These are phyloP conservation scores for Mycosphaerelloides madeirae DNA, from an alignment of 2,329 filamentous ascomycete genomes.

Conservation along the genomic window DNA sequence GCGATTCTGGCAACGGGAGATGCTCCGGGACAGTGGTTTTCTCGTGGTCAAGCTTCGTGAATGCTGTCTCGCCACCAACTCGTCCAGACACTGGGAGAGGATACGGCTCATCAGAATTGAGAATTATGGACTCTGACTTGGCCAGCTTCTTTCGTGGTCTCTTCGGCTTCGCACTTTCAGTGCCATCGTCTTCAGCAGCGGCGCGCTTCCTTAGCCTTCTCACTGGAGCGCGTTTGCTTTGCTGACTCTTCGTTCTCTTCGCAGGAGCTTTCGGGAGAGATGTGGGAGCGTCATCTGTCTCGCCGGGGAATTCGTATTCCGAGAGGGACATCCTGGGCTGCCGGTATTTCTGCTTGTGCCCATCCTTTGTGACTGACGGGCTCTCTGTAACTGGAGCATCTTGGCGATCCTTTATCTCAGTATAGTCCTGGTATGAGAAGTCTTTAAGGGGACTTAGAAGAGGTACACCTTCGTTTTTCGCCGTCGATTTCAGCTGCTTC, in stretches of 20 bases:
- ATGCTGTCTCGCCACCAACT: not conserved
- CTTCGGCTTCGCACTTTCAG: slow-evolving; percentile 4
- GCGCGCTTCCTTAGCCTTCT: slow-evolving; percentile 11
- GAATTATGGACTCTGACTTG: slow-evolving; percentile 26
- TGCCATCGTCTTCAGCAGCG: slow-evolving; percentile 1
- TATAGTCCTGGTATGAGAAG: slow-evolving; percentile 1
- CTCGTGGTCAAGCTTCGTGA: too few relatives aligned
- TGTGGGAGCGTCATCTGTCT: not conserved
- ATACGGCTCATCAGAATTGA: slow-evolving; percentile 27
- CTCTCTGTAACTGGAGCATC: not conserved
- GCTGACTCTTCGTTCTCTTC: not conserved
- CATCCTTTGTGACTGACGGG: not conserved
- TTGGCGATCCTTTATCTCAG: too few relatives aligned
- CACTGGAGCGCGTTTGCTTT: not conserved
- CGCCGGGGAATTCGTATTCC: slow-evolving; percentile 13
- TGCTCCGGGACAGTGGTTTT: too few relatives aligned
- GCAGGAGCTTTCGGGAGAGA: not conserved
- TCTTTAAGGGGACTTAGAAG: not conserved
- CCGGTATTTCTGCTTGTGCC: not conserved
- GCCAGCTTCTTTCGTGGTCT: slow-evolving; percentile 18
- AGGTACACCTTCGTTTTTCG: not conserved
- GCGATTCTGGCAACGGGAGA: too few relatives aligned
- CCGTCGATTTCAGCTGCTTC: not conserved
- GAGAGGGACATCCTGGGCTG: slow-evolving; percentile 17
- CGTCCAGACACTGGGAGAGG: not conserved